These are phyloP conservation scores for Annulohypoxylon truncatum DNA, from an alignment of 2,329 filamentous ascomycete genomes.

Conservation along the genomic window DNA sequence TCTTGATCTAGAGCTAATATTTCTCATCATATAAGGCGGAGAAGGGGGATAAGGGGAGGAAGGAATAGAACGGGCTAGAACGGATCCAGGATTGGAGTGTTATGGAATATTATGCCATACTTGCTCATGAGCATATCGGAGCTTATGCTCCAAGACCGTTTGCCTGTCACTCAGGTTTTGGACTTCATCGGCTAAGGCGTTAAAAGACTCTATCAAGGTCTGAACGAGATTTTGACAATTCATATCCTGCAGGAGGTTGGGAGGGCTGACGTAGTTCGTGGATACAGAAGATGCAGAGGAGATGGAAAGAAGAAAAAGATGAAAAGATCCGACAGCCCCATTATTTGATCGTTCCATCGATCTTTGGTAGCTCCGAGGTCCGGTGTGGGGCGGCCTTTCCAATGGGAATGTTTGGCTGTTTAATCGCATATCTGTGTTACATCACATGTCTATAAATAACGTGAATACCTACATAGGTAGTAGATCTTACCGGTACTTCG, in stretches of 20 bases:
- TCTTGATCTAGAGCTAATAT: constrained; percentile 88
- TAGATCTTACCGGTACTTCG: neutral
- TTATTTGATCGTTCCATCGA: neutral
- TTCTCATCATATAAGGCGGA: constrained; percentile 55
- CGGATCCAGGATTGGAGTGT: constrained; percentile 41
- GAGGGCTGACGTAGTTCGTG: neutral
- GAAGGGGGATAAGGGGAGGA: neutral
- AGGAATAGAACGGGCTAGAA: neutral
- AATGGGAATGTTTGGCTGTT: neutral
- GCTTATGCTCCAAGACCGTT: constrained; percentile 73
- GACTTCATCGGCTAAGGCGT: constrained; percentile 72
- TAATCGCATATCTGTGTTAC: constrained; percentile 2
- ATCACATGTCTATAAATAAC: constrained; percentile 1
- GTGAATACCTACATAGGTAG: too few species aligned
- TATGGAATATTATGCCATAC: constrained; percentile 54
- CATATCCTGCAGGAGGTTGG: constrained; percentile 51
- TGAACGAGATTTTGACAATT: constrained; percentile 60
- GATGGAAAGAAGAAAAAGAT: constrained; percentile 14
- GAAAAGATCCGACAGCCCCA: constrained; percentile 17
- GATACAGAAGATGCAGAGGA: constrained; percentile 2
- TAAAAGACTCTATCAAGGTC: constrained; percentile 73
- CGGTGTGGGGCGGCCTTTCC: constrained; percentile 8
- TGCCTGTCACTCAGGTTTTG: constrained; percentile 72
- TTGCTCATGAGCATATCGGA: constrained; percentile 74
- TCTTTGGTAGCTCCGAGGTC: constrained; percentile 10